These are phyloP conservation scores for Colletotrichum musae DNA, from an alignment of 2,329 filamentous ascomycete genomes.

Conservation along the genomic window DNA sequence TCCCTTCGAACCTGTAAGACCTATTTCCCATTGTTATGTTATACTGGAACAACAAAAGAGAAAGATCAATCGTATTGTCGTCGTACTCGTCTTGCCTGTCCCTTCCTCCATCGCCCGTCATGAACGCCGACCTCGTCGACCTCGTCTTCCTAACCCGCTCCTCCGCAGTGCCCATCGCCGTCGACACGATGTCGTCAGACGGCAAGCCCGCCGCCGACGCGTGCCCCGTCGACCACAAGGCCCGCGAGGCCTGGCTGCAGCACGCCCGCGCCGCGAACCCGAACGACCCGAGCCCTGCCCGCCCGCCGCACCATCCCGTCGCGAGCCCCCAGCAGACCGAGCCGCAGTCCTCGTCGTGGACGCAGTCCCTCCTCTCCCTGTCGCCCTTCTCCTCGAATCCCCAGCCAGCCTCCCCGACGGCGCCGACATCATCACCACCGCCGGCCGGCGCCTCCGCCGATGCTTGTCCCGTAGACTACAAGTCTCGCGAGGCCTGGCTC, in stretches of 20 bases:
- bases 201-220: conserved; percentile 20
- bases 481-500: conserved; percentile 90
- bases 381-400: conserved; percentile 46
- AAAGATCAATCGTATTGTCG: too few species aligned
- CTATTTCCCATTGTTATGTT: too few species aligned
- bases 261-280: conserved; percentile 71
- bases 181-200: conserved; percentile 23
- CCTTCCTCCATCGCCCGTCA: conserved; percentile 1
- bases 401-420: conserved; percentile 31
- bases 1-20: neutral
- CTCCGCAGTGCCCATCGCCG: conserved; percentile 10
- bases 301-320: conserved; percentile 44
- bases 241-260: conserved; percentile 88
- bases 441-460: conserved; percentile 44
- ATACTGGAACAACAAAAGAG: too few species aligned
- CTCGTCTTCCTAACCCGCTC: conserved; percentile 36
- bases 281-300: conserved; percentile 49
- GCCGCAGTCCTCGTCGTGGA: conserved; percentile 55
- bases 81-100: neutral
- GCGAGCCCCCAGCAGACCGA: conserved; percentile 33
- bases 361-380: conserved; percentile 58
- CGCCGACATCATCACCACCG: neutral
- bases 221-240: conserved; percentile 62
- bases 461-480: conserved; percentile 90
- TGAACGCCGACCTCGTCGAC: conserved; percentile 40